Base-by-base conservation (phyloP, 805 yeast species). In the Myxozyma kluyveri region DNA sequence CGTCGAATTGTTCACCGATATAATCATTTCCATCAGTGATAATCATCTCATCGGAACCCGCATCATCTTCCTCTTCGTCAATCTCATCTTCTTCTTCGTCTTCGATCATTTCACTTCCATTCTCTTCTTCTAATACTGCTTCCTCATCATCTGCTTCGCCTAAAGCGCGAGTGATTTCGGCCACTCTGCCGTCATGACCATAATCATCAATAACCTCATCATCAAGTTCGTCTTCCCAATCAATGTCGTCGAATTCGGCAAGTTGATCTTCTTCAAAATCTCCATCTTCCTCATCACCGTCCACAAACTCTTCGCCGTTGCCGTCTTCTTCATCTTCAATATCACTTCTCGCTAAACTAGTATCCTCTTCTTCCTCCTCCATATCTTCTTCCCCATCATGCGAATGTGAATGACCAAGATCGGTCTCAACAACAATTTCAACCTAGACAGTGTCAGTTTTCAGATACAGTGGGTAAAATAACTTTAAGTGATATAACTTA, bases 341-440 rank as follows among this genome's bases (percentile, higher is more conserved):
- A 17, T 61, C 59, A 18, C 26, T n/a, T n/a, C n/a, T n/a, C n/a
- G n/a, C n/a, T n/a, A n/a, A n/a, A n/a, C n/a, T n/a, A n/a, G n/a
- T 42, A 29, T 22, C 59, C 7, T 47, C 62, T 2, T 57, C 65
- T 3, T 9, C 33, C 33, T 60, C 66, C 18, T 56, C 63, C 5
- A 64, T 50, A 9, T 64, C 64, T 21, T 67, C 58, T 12, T 61
- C 67, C 24, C 52, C 65, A 39, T 47, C 57, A 19, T 60, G 63
- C 12, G 57, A 63, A n/a, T 63, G 70, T 18, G 64, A 72, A 9
- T 68, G 69, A 33, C 69, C 67, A 47, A 64, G 63, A 26, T 69
- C 72, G n/a, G 19, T 67, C 21, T 23, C 35, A 26, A 54, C 48
- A 18, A 53, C 54, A 23, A 53, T 45, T 14, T 54, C 58, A 17